Conservation (phyloP, 305 asterid genomes). For the Salvia sclarea region DNA sequence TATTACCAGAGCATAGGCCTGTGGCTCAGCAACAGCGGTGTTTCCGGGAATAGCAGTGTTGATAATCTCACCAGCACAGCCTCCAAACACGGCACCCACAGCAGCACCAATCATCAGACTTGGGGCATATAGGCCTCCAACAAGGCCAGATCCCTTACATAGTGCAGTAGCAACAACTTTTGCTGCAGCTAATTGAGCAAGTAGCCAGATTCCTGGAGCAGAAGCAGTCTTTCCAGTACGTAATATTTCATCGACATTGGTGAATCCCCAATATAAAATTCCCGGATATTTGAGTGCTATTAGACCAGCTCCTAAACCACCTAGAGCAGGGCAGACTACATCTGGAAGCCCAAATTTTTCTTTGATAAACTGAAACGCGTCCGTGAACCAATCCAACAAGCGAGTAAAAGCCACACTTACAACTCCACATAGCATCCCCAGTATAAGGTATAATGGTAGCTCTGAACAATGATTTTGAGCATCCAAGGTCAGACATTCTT, state of each 20-base stretch:
- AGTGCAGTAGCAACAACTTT: slow-evolving; percentile 93
- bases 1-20: slow-evolving; percentile 94
- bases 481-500: slow-evolving; percentile 35
- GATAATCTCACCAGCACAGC: slow-evolving; percentile 84
- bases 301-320: slow-evolving; percentile 96
- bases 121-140: slow-evolving; percentile 96
- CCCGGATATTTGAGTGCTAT: slow-evolving; percentile 97
- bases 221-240: slow-evolving; percentile 98
- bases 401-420: slow-evolving; percentile 89
- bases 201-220: slow-evolving; percentile 96
- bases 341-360: slow-evolving; percentile 75
- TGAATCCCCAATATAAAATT: slow-evolving; percentile 94
- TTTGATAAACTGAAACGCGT: slow-evolving; percentile 63
- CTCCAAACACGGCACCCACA: slow-evolving; percentile 97
- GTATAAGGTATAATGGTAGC: slow-evolving; percentile 87
- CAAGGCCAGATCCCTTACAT: slow-evolving; percentile 95
- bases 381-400: slow-evolving; percentile 74
- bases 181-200: slow-evolving; percentile 85
- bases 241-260: slow-evolving; percentile 92
- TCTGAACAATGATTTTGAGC: slow-evolving; percentile 55
- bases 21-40: slow-evolving; percentile 94
- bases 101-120: slow-evolving; percentile 99
- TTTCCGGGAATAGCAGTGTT: slow-evolving; percentile 96
- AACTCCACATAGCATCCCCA: slow-evolving; percentile 97
- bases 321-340: slow-evolving; percentile 96